Percentiles rank a stretch among this genome's conserved stretches.
These are phyloP conservation scores for Chlamydomonas eustigma DNA, from an alignment of 139 green algal genomes.

Conservation along the genomic window DNA sequence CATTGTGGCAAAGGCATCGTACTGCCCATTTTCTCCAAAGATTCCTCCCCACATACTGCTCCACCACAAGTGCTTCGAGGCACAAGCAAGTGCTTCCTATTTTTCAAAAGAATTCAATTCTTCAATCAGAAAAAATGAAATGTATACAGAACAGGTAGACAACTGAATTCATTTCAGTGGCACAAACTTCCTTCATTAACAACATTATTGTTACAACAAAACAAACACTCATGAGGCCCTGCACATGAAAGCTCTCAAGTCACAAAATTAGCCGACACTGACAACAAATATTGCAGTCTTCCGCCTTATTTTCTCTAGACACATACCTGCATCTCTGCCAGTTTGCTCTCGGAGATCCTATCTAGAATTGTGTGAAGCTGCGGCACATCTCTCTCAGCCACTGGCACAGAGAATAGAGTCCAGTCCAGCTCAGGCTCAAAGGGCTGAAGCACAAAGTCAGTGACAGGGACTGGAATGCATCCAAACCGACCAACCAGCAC, in stretches of 20 bases:
- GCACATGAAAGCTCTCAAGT: too few species aligned
- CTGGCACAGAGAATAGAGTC: slow-evolving; percentile 19
- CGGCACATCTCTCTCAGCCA: slow-evolving; percentile 23
- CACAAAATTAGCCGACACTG: too few species aligned
- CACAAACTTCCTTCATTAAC: too few species aligned
- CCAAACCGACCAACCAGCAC: slow-evolving; percentile 38
- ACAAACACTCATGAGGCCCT: too few species aligned
- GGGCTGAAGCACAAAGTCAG: slow-evolving; percentile 25
- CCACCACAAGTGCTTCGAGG: slow-evolving; percentile 29
- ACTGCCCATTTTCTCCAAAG: slow-evolving; percentile 23
- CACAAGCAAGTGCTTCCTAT: slow-evolving; percentile 23
- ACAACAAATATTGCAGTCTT: too few species aligned
- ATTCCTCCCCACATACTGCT: slow-evolving; percentile 21
- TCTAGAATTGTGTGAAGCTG: slow-evolving; percentile 1
- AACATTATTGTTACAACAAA: too few species aligned
- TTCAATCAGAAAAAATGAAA: too few species aligned
- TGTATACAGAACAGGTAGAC: too few species aligned
- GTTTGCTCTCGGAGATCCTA: neutral
- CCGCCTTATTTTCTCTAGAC: too few species aligned
- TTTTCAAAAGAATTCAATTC: too few species aligned
- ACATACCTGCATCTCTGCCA: slow-evolving; percentile 31
- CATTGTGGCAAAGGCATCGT: slow-evolving; percentile 28
- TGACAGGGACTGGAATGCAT: slow-evolving; percentile 37
- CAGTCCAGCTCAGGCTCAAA: slow-evolving; percentile 35
- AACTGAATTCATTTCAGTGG: too few species aligned